Percentiles rank a stretch among this genome's conserved stretches.
These are phyloP conservation scores for Podaxis carcinomalis DNA, from an alignment of 768 basidiomycete genomes.

Conservation along the genomic window DNA sequence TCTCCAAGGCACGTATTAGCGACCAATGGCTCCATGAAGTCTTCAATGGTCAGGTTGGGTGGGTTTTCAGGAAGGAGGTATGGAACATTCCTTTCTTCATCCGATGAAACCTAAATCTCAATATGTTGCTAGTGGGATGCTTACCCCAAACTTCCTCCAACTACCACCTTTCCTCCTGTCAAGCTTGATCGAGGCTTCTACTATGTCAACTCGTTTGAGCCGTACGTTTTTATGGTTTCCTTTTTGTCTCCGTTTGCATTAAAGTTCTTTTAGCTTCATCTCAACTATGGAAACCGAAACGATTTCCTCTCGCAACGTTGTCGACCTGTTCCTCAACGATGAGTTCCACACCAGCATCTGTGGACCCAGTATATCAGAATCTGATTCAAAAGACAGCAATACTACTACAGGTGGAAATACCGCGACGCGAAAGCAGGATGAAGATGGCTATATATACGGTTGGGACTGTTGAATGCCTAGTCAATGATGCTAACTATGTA, in stretches of 20 bases:
- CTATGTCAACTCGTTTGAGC: conserved; percentile 91
- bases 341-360: conserved; percentile 73
- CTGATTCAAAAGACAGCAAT: conserved; percentile 8
- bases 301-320: conserved; percentile 75
- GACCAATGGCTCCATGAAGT: conserved; percentile 67
- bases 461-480: conserved; percentile 63
- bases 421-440: neutral
- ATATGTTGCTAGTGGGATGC: conserved; percentile 63
- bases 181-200: conserved; percentile 76
- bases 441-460: conserved; percentile 53
- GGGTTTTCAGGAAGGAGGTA: conserved; percentile 81
- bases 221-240: conserved; percentile 42
- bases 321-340: conserved; percentile 73
- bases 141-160: conserved; percentile 71
- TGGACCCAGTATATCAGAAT: conserved; percentile 26
- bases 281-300: conserved; percentile 96
- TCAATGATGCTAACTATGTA: conserved; percentile 9
- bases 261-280: conserved; percentile 49
- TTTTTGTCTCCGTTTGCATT: conserved; percentile 1
- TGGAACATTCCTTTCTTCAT: conserved; percentile 11
- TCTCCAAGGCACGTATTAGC: conserved; percentile 59
- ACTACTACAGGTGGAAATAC: neutral
- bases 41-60: conserved; percentile 67
- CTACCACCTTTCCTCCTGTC: conserved; percentile 66
- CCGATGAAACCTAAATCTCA: neutral